A percentile compares a stretch with the other conserved stretches of the same genome.
Conservation (phyloP, 192 early-diverging fungal species). For the Radiomyces spectabilis region DNA sequence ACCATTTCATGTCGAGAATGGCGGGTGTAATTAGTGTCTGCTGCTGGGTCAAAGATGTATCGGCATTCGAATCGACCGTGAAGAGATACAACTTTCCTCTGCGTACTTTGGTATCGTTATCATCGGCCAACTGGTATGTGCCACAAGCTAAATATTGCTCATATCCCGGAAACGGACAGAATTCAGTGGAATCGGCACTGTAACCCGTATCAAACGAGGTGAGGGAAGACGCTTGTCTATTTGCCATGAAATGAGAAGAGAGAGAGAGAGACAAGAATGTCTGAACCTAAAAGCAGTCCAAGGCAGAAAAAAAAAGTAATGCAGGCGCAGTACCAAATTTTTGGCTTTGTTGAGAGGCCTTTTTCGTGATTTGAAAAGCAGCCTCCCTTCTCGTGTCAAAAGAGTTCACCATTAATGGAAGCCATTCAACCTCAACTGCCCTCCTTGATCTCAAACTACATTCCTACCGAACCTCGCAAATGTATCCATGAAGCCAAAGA, state of each 20-base stretch:
- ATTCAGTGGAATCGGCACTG: conserved; percentile 69
- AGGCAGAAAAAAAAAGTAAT: conserved; percentile 2
- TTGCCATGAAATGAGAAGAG: not conserved
- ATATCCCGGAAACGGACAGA: conserved; percentile 47
- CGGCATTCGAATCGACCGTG: not conserved
- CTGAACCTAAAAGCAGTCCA: conserved; percentile 2
- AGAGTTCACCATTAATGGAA: no score
- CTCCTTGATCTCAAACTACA: conserved; percentile 12
- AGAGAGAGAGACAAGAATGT: not conserved
- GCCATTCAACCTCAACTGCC: not conserved
- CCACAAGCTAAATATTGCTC: conserved; percentile 51
- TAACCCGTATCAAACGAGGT: conserved; percentile 55
- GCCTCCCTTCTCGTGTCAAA: no score
- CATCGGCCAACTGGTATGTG: conserved; percentile 59
- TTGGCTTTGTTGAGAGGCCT: not conserved
- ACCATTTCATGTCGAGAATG: conserved; percentile 73
- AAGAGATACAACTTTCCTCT: conserved; percentile 28
- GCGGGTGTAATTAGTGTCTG: conserved; percentile 54
- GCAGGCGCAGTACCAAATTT: not conserved
- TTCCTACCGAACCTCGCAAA: conserved; percentile 41
- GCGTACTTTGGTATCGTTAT: conserved; percentile 21
- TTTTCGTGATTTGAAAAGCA: not conserved
- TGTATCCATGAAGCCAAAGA: conserved; percentile 49
- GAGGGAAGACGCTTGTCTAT: conserved; percentile 24
- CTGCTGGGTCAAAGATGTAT: conserved; percentile 27